Base-by-base conservation (phyloP, 257 asterid species). In the Penstemon barbatus region DNA sequence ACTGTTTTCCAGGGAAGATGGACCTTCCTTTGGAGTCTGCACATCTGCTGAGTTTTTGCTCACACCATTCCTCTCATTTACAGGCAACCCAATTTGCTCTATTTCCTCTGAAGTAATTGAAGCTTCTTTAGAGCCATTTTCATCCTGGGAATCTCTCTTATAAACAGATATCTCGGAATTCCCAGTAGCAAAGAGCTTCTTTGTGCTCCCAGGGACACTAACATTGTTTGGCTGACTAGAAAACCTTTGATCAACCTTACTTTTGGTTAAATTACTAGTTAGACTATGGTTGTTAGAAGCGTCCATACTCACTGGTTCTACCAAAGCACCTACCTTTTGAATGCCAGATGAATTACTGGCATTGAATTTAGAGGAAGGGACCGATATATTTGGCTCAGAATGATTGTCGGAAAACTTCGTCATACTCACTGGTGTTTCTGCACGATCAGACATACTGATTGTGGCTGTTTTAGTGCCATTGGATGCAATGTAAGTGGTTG, bases 101-200 rank as follows among this genome's bases (percentile, higher is more conserved):
- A 58, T 71, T 57, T 59, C 75, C 72, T 74, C 78, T 38, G 80
- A 63, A 77, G 72, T 68, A 71, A 40, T 59, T 50, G 82, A 78
- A 37, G 75, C 72, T 49, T 41, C 61, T 68, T 58, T 46, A 42
- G 52, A 70, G 48, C 82, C 82, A 71, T 77, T 83, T 66, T 81
- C 84, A 67, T 71, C 85, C 64, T 59, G 19, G 56, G 74, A 56
- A 54, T 82, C 86, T 71, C 74, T 83, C 69, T 81, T 73, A 60
- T 70, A 58, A 75, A 81, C 75, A 54, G 78, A 41, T 65, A 82
- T 61, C 78, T 79, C 78, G 57, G 77, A 55, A 85, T 77, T 75
- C 45, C 81, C 91, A 66, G 81, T 65, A 62, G 73, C 70, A 75
- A 81, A 69, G 56, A 72, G 68, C 78, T 80, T 84, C 72, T 68